Evolutionary conservation across 768 basidiomycete species (phyloP), one percentile per base, ranked within the genome.

Genomic region (Panaeolus cyanescens): DNA sequence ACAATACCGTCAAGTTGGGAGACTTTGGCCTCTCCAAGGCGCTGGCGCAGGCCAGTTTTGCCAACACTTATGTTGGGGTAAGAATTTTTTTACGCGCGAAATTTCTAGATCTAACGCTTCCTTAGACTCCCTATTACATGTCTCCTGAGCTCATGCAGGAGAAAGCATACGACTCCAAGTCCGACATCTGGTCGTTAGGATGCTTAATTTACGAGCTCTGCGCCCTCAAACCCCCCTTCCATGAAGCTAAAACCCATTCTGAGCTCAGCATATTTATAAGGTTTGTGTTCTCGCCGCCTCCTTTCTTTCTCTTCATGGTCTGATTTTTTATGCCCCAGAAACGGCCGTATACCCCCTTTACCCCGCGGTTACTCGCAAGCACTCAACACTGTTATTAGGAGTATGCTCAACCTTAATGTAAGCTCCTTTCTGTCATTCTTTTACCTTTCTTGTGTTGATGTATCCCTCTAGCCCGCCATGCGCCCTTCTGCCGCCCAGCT

Each of bases 51-150:
- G 87, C 93, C 1, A 89, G 85, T 65, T 96, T 99, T 67, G 95
- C 97, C 19, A 94, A 89, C 65, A 99, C 97, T 32, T 99, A 98
- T 61, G 97, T 99, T 64, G 96, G 97, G 62, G 95, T 98, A 71
- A 64, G 92, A 79, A 15, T 25, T 58, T 34, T 25, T 28, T 15
- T 13, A 22, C 5, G 2, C 28, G 32, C 19, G 54, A 54, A 40
- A 34, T 33, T 19, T 25, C 50, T 19, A 50, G 31, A 32, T 63
- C 59, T 20, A 33, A 22, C 20, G 2, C n/a, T 22, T 54, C 34
- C 53, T 20, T 67, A 98, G 95, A 99, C 97, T 3, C 97, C 97
- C 3, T 96, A 99, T 72, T 99, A 99, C 79, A 99, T 99, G 97
- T 97, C 95, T 1, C 97, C 97, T 0, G 96, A 99, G 74, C 83